A percentile compares a stretch with the other conserved stretches of the same genome.
Evolutionary conservation across 768 basidiomycete species (phyloP).

Genomic region (Saitozyma sp.): DNA sequence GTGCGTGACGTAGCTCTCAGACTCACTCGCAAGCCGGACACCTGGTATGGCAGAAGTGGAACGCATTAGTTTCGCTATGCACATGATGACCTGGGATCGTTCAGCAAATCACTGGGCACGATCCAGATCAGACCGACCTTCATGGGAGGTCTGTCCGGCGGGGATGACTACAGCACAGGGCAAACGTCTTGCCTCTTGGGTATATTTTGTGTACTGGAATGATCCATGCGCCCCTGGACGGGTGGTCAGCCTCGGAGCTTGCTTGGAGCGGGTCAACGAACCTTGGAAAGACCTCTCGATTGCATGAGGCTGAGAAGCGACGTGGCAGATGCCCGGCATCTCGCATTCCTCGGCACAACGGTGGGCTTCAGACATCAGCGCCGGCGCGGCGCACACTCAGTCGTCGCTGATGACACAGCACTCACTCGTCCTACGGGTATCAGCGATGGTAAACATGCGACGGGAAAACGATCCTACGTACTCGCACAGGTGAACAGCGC

Average conservation of each 20-base stretch:
- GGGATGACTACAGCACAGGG: slow-evolving; percentile 1
- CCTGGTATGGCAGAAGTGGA: slow-evolving; percentile 4
- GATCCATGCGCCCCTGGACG: neutral
- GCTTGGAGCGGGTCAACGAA: neutral
- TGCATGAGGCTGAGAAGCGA: neutral
- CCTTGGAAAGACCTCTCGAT: neutral
- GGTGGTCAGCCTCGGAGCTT: neutral
- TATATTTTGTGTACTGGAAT: slow-evolving; percentile 5
- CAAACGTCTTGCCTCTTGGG: neutral
- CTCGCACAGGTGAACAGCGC: slow-evolving; percentile 5
- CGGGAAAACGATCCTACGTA: neutral
- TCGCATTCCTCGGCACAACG: slow-evolving; percentile 1
- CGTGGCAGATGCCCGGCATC: neutral
- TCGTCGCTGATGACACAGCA: too few relatives aligned
- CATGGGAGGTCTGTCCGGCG: neutral
- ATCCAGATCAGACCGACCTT: neutral
- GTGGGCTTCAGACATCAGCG: slow-evolving; percentile 1
- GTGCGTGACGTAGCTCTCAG: neutral
- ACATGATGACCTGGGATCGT: neutral
- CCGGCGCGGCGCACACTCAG: too few relatives aligned
- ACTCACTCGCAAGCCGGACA: slow-evolving; percentile 5
- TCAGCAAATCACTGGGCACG: neutral
- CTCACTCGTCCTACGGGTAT: too few relatives aligned
- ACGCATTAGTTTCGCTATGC: neutral
- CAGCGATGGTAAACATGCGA: too few relatives aligned